Base-by-base conservation (phyloP, 768 basidiomycete genomes). In the Sarcodon aspratus region DNA sequence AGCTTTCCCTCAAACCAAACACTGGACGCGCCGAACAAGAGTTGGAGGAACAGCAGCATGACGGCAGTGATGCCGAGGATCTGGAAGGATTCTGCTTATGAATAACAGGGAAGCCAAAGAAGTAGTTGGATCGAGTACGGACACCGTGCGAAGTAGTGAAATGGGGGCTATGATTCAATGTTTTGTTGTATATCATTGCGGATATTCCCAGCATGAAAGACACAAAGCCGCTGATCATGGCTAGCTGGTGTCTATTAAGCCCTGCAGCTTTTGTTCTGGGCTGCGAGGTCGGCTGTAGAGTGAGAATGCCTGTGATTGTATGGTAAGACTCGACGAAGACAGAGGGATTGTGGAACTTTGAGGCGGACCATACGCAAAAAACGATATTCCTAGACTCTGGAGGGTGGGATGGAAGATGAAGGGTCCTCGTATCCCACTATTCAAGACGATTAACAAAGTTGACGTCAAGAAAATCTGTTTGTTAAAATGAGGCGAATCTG, bases 121-220 rank as follows among this genome's bases (percentile, higher is more conserved):
- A 27, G 5, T 27, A 27, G 21, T 27, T 27, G 21, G 5, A 27
- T 27, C 21, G 21, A 13, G 33, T 12, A 57, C 78, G 56, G 60
- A 87, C 85, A 3, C 76, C 80, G 64, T 92, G 90, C 85, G 83
- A 86, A 8, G 79, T 75, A 4, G 71, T 73, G 51, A 86, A 82
- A 58, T 91, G 89, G 4, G 66, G 51, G 1, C 69, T 70, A 6
- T 55, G 63, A 46, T 74, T 65, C 0, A 71, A 48, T 38, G 61
- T 63, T 60, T 93, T 93, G 58, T 82, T 79, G 48, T 72, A 73
- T 46, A 72, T 65, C 44, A 92, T 74, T 1, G 81, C 72, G n/a
- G 69, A 60, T 1, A 78, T 74, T 2, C 88, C 89, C 8, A 80
- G 43, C 7, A 75, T 37, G 50, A 90, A 70, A 11, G 71, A 57